Evolutionary conservation across 371 early-diverging fungal species (phyloP), one percentile per base, ranked within the genome.

Genomic region (Mucor irregularis): DNA sequence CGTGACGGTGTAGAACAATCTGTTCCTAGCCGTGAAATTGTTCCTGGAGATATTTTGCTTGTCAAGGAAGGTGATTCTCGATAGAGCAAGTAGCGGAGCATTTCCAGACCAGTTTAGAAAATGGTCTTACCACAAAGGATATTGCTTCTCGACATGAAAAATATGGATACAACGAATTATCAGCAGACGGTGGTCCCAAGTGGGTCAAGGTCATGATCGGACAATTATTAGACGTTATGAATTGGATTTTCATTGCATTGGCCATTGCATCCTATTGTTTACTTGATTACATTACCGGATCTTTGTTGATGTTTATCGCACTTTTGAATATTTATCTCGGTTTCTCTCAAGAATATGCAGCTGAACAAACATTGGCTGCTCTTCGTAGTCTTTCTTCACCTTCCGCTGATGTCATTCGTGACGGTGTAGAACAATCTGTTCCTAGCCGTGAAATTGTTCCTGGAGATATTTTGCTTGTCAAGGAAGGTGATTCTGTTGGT

Each of bases 341-440:
- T 0, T 93, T 94, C 58, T 76, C 84, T 29, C 95, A 96, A 70
- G 95, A 95, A 62, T 92, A 84, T 73, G 85, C 88, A 38, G 94
- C 95, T 0, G 93, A 93, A 68, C 83, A 90, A 59, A 92, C 95
- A 5, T 74, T 96, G 76, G 93, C 92, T 52, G 91, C 95, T 13
- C 76, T 96, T 31, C 74, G 86, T 44, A 86, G 83, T 19, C 74
- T 95, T 53, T 80, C 89, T 5, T 92, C 94, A 2, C 92, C 94
- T 2, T 82, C 84, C 46, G 81, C 82, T 35, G 71, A 66, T 19
- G 95, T 94, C 2, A 69, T 96, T 53, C 91, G 96, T 33, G 89
- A 91, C 56, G 91, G 92, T 5, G 69, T 71, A 24, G 79, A 81
- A 52, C 61, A 71, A 29, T 66, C 76, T 3, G 68, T 95, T 19